Percentiles rank a stretch among this genome's conserved stretches.
Evolutionary conservation across 257 asterid genomes (phyloP).

Genomic region (Leptodermis oblonga): DNA sequence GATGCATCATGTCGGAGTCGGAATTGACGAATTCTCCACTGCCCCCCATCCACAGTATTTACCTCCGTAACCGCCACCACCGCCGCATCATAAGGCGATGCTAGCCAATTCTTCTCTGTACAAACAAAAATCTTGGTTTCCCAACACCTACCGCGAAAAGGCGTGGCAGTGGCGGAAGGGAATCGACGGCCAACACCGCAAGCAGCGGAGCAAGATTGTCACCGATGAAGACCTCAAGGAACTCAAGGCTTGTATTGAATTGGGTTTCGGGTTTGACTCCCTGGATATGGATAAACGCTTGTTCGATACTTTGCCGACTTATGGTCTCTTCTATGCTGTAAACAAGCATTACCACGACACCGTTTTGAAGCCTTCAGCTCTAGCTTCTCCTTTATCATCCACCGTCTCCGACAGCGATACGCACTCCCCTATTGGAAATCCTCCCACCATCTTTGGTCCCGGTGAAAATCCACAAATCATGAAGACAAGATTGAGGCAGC

Average conservation of each 20-base stretch:
- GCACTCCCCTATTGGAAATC: slow-evolving; percentile 46
- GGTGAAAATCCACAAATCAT: slow-evolving; percentile 63
- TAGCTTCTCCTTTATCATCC: slow-evolving; percentile 26
- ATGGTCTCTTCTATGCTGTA: slow-evolving; percentile 57
- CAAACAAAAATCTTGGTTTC: slow-evolving; percentile 74
- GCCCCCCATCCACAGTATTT: too few relatives aligned
- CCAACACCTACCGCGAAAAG: slow-evolving; percentile 56
- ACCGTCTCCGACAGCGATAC: slow-evolving; percentile 38
- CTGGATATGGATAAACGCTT: slow-evolving; percentile 64
- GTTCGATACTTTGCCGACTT: slow-evolving; percentile 69
- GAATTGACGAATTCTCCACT: too few relatives aligned
- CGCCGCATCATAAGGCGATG: too few relatives aligned
- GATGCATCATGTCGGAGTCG: too few relatives aligned
- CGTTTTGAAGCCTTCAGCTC: slow-evolving; percentile 29
- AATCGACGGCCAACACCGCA: slow-evolving; percentile 23
- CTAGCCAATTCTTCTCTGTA: slow-evolving; percentile 32
- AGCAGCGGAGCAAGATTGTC: slow-evolving; percentile 50
- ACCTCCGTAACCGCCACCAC: too few relatives aligned
- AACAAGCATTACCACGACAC: slow-evolving; percentile 45
- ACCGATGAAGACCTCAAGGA: slow-evolving; percentile 86
- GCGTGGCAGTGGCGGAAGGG: slow-evolving; percentile 65
- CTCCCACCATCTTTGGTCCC: slow-evolving; percentile 45
- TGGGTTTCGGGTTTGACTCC: slow-evolving; percentile 70
- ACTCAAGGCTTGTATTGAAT: slow-evolving; percentile 68
- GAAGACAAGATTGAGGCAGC: slow-evolving; percentile 68